Base-by-base conservation (phyloP, 805 yeast genomes). In the Diddensiella transvaalensis region DNA sequence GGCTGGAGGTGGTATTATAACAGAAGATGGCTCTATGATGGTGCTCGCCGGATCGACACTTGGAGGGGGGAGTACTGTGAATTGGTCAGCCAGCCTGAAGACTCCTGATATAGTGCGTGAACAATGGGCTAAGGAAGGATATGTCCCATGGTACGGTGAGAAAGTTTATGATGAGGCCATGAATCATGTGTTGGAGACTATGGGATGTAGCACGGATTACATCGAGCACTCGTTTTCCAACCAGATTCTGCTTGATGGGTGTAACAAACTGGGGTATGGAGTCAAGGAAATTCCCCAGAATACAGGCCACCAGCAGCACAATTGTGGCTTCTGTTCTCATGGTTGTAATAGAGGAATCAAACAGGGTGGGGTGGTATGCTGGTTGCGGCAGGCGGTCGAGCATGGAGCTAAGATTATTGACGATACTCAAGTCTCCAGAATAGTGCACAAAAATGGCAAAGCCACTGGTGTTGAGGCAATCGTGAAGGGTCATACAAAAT, bases 11-110 rank as follows among this genome's bases (percentile, higher is more conserved):
- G 41, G 57, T 1, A 3, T 76, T 2, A 44, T 67, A n/a, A 54
- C 73, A 3, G 50, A 51, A 4, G 70, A 69, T 51, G 68, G 66
- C 38, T 69, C 69, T 39, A 41, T 69, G 6, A 48, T 65, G 10
- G 50, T 75, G 2, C 58, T 77, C 40, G 79, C 81, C 0, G 83
- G 81, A 3, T 53, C 79, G 2, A 75, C 77, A 0, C 73, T 78
- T 47, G 83, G 83, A 5, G 83, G 82, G 11, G 83, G 82, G 4
- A 67, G 78, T 3, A 76, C 82, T 10, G 73, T 78, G 37, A 78
- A 78, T 62, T 78, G 83, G 83, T 71, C 76, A 5, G 81, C 81
- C 15, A 67, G 75, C 48, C 56, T 78, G 48, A 69, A 67, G 36
- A 75, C 82, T 0, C 78, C 79, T 1, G 73, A 71, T 60, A 68